phyloP scores from a whole-genome alignment of 2,329 filamentous ascomycete genomes.

The Aureobasidium leucospermi region DNA sequence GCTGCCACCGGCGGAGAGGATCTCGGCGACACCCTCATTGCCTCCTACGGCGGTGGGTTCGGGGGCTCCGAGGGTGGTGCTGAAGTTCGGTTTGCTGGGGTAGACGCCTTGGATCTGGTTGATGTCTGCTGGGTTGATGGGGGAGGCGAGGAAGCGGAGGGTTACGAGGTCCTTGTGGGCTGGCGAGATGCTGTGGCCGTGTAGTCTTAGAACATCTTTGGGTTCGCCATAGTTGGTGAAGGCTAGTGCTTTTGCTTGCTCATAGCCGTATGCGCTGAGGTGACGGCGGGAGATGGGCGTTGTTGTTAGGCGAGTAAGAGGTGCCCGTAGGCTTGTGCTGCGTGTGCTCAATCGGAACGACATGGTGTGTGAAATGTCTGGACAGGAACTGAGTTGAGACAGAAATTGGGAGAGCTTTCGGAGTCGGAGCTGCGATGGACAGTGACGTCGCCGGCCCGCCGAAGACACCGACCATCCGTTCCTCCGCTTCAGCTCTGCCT shows the following conservation, averaged over 20 bases:
- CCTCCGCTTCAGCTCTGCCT: not conserved
- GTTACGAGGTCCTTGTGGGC: slow-evolving; percentile 64
- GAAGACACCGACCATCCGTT: not conserved
- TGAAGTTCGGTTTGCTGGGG: slow-evolving; percentile 74
- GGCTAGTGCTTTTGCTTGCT: slow-evolving; percentile 74
- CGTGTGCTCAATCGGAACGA: slow-evolving; percentile 11
- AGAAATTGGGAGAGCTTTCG: slow-evolving; percentile 1
- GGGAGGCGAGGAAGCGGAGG: slow-evolving; percentile 78
- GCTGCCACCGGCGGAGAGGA: slow-evolving; percentile 60
- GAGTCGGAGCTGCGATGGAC: not conserved
- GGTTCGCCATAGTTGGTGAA: slow-evolving; percentile 71
- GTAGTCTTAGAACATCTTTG: slow-evolving; percentile 60
- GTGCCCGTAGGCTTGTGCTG: not conserved
- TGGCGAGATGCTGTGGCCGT: slow-evolving; percentile 70
- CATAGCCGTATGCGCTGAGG: slow-evolving; percentile 66
- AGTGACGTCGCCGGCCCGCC: not conserved
- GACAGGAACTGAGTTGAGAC: not conserved
- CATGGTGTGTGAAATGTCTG: not conserved
- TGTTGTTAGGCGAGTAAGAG: not conserved
- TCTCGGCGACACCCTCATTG: slow-evolving; percentile 91
- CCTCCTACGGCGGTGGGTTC: slow-evolving; percentile 71
- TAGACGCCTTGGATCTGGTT: slow-evolving; percentile 98
- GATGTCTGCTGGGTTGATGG: slow-evolving; percentile 95
- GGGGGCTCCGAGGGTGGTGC: slow-evolving; percentile 65
- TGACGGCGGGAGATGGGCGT: slow-evolving; percentile 24